These are phyloP conservation scores for Oryza rufipogon DNA, from an alignment of 176 grass and related monocot species.

Conservation along the genomic window DNA sequence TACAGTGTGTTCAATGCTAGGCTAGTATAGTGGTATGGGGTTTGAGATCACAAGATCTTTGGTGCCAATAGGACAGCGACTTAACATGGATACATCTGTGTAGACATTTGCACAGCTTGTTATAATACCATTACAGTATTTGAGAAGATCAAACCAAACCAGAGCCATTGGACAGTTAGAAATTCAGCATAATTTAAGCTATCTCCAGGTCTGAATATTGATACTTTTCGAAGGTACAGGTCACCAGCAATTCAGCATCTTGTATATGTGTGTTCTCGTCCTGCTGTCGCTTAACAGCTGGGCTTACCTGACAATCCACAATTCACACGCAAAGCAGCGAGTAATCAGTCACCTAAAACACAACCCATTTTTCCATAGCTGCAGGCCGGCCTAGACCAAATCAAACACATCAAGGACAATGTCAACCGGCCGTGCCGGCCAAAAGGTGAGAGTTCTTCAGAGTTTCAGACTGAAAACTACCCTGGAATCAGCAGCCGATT, in stretches of 20 bases:
- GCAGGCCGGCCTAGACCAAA: background rate
- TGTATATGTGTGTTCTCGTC: conserved; percentile 4
- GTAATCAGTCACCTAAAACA: background rate
- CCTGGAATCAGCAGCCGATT: background rate
- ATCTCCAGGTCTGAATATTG: conserved; percentile 32
- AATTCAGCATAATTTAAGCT: conserved; percentile 47
- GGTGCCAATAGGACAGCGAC: background rate
- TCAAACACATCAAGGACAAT: background rate
- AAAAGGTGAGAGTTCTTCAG: background rate
- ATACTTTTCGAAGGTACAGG: conserved; percentile 46
- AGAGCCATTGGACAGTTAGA: conserved; percentile 28
- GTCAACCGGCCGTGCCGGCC: conserved; percentile 27
- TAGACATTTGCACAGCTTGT: background rate
- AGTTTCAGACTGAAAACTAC: conserved; percentile 29
- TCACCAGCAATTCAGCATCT: conserved; percentile 31
- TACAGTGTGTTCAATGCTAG: conserved; percentile 5
- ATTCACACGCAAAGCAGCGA: conserved; percentile 22
- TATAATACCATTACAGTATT: background rate
- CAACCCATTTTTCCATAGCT: background rate
- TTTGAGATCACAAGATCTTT: conserved; percentile 15
- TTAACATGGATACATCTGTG: background rate
- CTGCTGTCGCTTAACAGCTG: conserved; percentile 25
- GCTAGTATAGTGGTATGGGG: conserved; percentile 31
- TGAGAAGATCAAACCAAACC: conserved; percentile 8
- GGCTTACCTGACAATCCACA: conserved; percentile 39